Evolutionary conservation across 129 eudicot species (phyloP).

Genomic region (Pittosporum tobira): DNA sequence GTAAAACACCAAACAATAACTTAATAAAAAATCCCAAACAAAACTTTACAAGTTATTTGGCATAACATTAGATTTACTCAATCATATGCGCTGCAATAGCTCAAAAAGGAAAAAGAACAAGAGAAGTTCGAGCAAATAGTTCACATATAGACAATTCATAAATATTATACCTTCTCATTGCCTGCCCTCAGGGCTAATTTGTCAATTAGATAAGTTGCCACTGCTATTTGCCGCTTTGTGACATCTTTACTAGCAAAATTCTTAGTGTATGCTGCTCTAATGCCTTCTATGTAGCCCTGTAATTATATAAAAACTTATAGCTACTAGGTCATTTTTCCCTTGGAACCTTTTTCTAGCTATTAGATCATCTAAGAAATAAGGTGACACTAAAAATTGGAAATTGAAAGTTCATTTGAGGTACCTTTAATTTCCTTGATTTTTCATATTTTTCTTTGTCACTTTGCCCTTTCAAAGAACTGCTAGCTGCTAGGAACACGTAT

Average conservation of each 20-base stretch:
- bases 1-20: conserved; percentile 14
- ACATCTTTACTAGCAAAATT: conserved; percentile 61
- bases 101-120: neutral
- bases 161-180: conserved; percentile 65
- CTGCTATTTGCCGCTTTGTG: conserved; percentile 71
- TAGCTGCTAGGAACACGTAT: conserved; percentile 49
- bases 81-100: neutral
- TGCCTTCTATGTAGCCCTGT: conserved; percentile 69
- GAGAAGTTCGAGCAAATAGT: neutral
- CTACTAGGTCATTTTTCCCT: neutral
- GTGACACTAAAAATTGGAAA: conserved; percentile 5
- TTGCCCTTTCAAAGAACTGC: conserved; percentile 51
- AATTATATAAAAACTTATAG: neutral
- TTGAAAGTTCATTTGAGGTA: neutral
- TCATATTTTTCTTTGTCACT: conserved; percentile 89
- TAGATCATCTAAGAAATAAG: neutral
- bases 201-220: conserved; percentile 89
- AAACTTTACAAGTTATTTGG: too few species aligned
- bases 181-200: conserved; percentile 94
- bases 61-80: too few species aligned
- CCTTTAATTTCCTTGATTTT: conserved; percentile 62
- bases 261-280: conserved; percentile 66
- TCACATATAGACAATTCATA: neutral
- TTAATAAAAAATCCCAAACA: too few species aligned
- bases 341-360: too few species aligned